Percentiles rank a stretch among this genome's conserved stretches.
phyloP scores from a whole-genome alignment of 768 basidiomycete species.

The Lactarius tabidus region DNA sequence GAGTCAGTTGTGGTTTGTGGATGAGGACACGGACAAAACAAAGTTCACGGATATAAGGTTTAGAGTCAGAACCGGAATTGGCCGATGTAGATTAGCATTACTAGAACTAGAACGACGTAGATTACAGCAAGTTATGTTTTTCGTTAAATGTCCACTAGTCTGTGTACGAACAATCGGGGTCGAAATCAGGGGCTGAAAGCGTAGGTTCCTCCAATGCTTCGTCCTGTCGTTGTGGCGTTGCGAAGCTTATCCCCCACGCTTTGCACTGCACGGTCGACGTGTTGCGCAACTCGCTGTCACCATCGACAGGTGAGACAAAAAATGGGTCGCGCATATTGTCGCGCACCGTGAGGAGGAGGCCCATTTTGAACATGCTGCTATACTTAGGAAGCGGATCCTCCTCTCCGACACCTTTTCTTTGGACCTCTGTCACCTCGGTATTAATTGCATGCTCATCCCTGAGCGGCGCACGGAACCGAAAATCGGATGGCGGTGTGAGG shows the following conservation, averaged over 20 bases:
- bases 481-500: neutral
- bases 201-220: neutral
- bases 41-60: slow-evolving; percentile 20
- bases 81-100: neutral
- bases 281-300: slow-evolving; percentile 12
- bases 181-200: neutral
- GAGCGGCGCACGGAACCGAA: neutral
- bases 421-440: neutral
- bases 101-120: neutral
- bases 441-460: neutral
- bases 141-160: neutral
- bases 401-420: neutral
- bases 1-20: neutral
- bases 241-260: slow-evolving; percentile 6
- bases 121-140: neutral
- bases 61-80: slow-evolving; percentile 2
- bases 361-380: slow-evolving; percentile 22
- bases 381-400: slow-evolving; percentile 1
- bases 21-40: slow-evolving; percentile 6
- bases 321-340: neutral
- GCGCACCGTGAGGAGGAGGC: slow-evolving; percentile 17
- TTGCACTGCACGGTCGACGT: slow-evolving; percentile 17
- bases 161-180: neutral
- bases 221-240: slow-evolving; percentile 2
- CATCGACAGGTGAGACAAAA: neutral